Conservation (phyloP, 441 rosid species). For the Daphne laureola region DNA sequence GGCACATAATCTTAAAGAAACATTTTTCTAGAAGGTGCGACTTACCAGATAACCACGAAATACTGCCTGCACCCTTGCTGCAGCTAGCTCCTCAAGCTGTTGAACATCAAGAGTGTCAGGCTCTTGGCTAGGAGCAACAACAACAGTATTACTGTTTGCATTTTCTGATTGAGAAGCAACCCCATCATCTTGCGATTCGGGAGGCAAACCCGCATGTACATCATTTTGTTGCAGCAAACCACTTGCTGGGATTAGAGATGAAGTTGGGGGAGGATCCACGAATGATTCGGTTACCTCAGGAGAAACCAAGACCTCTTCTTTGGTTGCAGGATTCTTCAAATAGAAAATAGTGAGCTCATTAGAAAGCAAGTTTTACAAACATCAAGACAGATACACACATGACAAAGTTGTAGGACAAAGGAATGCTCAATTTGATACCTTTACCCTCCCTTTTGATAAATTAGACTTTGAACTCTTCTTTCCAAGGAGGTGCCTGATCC, state of each 20-base stretch:
- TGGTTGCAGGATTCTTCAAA: conserved; percentile 33
- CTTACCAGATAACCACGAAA: conserved; percentile 76
- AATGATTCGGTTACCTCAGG: conserved; percentile 32
- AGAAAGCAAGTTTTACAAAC: conserved; percentile 6
- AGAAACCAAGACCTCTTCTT: conserved; percentile 31
- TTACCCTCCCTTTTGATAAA: conserved; percentile 42
- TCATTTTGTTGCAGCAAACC: conserved; percentile 23
- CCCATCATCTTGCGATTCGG: conserved; percentile 24
- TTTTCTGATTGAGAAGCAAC: conserved; percentile 15
- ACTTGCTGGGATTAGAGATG: conserved; percentile 23
- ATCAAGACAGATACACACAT: not conserved
- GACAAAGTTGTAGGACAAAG: too few relatives aligned
- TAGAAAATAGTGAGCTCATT: conserved; percentile 5
- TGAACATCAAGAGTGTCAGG: conserved; percentile 32
- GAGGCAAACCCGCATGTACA: conserved; percentile 19
- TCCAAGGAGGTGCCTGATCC: conserved; percentile 71
- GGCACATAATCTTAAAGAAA: too few relatives aligned
- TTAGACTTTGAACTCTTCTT: conserved; percentile 72
- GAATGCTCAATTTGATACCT: conserved; percentile 20
- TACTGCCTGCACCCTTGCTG: conserved; percentile 61
- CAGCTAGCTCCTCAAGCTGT: conserved; percentile 39
- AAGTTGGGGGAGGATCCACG: conserved; percentile 24
- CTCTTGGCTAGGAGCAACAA: conserved; percentile 26
- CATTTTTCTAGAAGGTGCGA: conserved; percentile 8
- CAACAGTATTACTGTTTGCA: conserved; percentile 15